These are phyloP conservation scores for Myriosclerotinia scirpicola DNA, from an alignment of 2,329 filamentous ascomycete species.

Conservation along the genomic window DNA sequence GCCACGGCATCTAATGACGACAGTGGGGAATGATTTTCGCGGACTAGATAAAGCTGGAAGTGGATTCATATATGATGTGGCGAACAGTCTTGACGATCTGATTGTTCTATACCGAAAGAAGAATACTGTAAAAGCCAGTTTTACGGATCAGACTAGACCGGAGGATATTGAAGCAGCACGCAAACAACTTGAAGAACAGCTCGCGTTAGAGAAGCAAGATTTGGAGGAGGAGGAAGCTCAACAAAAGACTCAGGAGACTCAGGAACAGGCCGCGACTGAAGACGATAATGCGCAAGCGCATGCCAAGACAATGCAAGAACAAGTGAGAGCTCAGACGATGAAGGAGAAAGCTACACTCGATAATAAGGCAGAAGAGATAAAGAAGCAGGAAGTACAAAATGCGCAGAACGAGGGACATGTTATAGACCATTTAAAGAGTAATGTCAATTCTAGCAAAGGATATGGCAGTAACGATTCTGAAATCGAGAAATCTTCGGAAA, in stretches of 20 bases:
- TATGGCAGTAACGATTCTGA: neutral
- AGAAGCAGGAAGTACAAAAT: neutral
- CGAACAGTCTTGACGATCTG: conserved; percentile 48
- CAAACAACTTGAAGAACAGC: neutral
- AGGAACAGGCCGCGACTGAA: neutral
- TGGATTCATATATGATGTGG: conserved; percentile 50
- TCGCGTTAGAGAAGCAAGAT: neutral
- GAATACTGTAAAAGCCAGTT: conserved; percentile 37
- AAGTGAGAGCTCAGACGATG: neutral
- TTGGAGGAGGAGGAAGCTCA: neutral
- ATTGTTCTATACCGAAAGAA: conserved; percentile 49
- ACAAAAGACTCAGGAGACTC: neutral
- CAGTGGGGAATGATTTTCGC: conserved; percentile 12
- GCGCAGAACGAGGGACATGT: neutral
- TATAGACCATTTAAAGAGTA: neutral
- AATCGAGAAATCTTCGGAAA: neutral
- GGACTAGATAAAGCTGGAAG: conserved; percentile 40
- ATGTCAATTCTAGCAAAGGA: neutral
- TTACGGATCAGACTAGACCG: conserved; percentile 38
- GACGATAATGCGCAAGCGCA: neutral
- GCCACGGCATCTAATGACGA: conserved; percentile 16
- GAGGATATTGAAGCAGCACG: conserved; percentile 11
- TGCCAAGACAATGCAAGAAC: neutral
- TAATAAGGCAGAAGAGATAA: conserved; percentile 1
- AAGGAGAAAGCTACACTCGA: conserved; percentile 4